Evolutionary conservation across 495 filamentous ascomycete species (phyloP), one percentile per base, ranked within the genome.

Genomic region (Xylaria acuta): DNA sequence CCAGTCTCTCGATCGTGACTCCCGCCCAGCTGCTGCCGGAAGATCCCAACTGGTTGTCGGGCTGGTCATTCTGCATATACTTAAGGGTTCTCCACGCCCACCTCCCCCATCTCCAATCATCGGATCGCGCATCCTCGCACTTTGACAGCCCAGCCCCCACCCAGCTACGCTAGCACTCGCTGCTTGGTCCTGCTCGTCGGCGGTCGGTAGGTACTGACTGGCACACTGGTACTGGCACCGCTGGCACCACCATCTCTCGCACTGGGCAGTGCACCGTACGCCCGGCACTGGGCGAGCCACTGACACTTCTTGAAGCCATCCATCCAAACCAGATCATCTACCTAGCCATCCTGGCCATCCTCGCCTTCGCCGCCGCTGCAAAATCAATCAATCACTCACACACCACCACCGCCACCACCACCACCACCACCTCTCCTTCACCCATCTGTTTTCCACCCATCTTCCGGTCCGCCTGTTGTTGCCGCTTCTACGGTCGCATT

Each of bases 321-420:
- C 76, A 76, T 68, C 71, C 76, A 72, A 78, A 70, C 56, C 59
- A 75, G 72, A 73, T 77, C 74, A 76, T 72, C 75, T 76, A 76
- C 74, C 75, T 76, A 70, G 27, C 67, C 74, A 76, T 79, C 70
- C 73, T 79, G 74, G 25, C 67, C 74, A 76, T 79, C 72, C 73
- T 79, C 77, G 74, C 78, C 78, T 76, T 80, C 78, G 75, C 77
- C 73, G 76, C 76, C 75, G 75, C 75, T 72, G 76, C 72, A 67
- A 75, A 72, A 74, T 74, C 77, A 72, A 76, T 62, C 75, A 75
- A 22, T 72, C 59, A 34, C 67, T 53, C 56, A 38, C 58, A 51
- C 62, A 71, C 51, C 47, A 71, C 47, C 63, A 38, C 36, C 14
- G n/a, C 49, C 59, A 58, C 36, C 51, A 34, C 63, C 41, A 59